These are phyloP conservation scores for Collybia nuda DNA, from an alignment of 768 basidiomycete species.

Conservation along the genomic window DNA sequence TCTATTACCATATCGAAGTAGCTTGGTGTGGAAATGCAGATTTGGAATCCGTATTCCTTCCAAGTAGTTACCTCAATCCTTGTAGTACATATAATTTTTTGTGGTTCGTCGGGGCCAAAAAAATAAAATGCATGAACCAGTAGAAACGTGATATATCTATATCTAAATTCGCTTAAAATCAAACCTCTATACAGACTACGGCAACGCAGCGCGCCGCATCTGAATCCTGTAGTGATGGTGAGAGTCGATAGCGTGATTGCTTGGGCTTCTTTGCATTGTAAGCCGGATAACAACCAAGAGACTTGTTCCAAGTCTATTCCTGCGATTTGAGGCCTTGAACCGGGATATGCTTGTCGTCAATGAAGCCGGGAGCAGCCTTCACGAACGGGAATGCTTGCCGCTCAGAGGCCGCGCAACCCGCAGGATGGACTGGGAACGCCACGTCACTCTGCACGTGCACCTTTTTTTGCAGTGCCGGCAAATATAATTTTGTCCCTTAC, in stretches of 20 bases:
- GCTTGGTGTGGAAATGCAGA: too few species aligned
- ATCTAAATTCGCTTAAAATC: too few species aligned
- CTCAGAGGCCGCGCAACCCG: not conserved
- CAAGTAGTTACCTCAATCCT: too few species aligned
- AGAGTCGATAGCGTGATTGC: conserved; percentile 30
- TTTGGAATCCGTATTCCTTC: too few species aligned
- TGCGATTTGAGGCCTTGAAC: not conserved
- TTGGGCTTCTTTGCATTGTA: too few species aligned
- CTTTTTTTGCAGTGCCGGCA: conserved; percentile 16
- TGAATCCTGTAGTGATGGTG: conserved; percentile 16
- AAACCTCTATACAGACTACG: too few species aligned
- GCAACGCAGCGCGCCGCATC: too few species aligned
- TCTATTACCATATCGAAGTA: too few species aligned
- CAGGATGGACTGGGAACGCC: conserved; percentile 20
- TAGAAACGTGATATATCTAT: too few species aligned
- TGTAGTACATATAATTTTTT: too few species aligned
- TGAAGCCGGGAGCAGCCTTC: not conserved
- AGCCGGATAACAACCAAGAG: not conserved
- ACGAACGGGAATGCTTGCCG: not conserved
- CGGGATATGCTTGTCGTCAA: not conserved
- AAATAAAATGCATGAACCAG: too few species aligned
- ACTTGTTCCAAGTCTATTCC: not conserved
- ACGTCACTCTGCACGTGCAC: conserved; percentile 42
- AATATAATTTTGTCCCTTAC: conserved; percentile 1
- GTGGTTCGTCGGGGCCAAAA: too few species aligned